phyloP scores from a whole-genome alignment of 768 basidiomycete genomes.

The Boletus sp. region DNA sequence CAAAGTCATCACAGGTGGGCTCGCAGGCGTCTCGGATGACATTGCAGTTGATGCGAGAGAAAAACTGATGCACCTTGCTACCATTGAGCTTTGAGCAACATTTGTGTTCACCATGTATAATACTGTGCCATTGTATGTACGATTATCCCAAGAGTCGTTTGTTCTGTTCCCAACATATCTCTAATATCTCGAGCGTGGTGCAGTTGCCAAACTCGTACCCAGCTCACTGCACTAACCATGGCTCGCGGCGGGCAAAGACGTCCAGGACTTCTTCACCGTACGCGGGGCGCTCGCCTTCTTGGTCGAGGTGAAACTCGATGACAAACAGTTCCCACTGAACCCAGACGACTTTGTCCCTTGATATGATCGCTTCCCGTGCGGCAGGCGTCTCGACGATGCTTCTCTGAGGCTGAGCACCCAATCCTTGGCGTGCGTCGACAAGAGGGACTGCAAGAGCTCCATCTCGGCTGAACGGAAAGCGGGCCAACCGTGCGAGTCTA shows the following conservation, averaged over 20 bases:
- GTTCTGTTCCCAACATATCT: too few species aligned
- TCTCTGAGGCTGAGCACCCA: constrained; percentile 92
- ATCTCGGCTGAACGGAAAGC: constrained; percentile 85
- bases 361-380: constrained; percentile 68
- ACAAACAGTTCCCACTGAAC: constrained; percentile 79
- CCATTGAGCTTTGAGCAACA: too few species aligned
- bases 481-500: constrained; percentile 82
- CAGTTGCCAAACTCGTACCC: constrained; percentile 84
- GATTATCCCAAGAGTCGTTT: too few species aligned
- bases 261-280: constrained; percentile 84
- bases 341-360: constrained; percentile 76
- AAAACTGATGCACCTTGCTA: too few species aligned
- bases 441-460: constrained; percentile 63
- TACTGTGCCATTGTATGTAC: too few species aligned
- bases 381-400: constrained; percentile 82
- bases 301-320: constrained; percentile 75
- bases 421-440: constrained; percentile 49
- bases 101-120: too few species aligned
- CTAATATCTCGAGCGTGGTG: constrained; percentile 42
- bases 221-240: constrained; percentile 84
- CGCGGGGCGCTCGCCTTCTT: constrained; percentile 77
- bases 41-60: too few species aligned
- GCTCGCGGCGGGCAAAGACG: constrained; percentile 78
- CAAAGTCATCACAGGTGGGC: too few species aligned
- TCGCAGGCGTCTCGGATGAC: too few species aligned